phyloP scores from a whole-genome alignment of 2,329 filamentous ascomycete genomes.

The Arthrobotrys entomopaga region DNA sequence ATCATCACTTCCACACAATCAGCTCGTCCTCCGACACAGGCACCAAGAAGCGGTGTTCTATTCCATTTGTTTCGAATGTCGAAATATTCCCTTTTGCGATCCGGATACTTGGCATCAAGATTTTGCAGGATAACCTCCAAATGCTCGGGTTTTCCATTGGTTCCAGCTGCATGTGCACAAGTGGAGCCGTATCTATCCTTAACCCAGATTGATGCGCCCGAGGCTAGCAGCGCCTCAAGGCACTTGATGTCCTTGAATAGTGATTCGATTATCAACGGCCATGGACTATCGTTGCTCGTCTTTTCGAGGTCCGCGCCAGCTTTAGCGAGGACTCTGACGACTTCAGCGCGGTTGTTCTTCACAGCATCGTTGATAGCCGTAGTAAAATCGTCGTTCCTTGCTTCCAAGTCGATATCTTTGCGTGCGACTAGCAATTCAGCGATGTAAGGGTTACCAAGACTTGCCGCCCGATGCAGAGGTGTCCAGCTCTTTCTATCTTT shows the following conservation, averaged over 20 bases:
- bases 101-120: constrained; percentile 38
- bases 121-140: constrained; percentile 30
- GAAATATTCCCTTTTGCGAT: constrained; percentile 36
- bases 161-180: constrained; percentile 19
- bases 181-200: constrained; percentile 19
- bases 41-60: constrained; percentile 19
- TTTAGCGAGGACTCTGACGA: constrained; percentile 23
- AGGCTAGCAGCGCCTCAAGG: constrained; percentile 19
- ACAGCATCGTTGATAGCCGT: constrained; percentile 38
- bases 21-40: constrained; percentile 6
- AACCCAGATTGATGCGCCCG: constrained; percentile 35
- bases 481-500: constrained; percentile 43
- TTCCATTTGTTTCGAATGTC: constrained; percentile 25
- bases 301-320: constrained; percentile 35
- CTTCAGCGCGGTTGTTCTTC: constrained; percentile 32
- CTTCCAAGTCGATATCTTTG: constrained; percentile 38
- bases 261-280: constrained; percentile 30
- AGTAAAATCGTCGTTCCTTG: constrained; percentile 19
- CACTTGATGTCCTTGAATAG: constrained; percentile 27
- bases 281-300: constrained; percentile 8
- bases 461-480: constrained; percentile 37
- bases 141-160: constrained; percentile 30
- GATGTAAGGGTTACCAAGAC: constrained; percentile 24
- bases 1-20: constrained; percentile 26
- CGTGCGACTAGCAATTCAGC: constrained; percentile 42